phyloP scores from a whole-genome alignment of 192 early-diverging fungal genomes.

The Entophlyctis luteolus region DNA sequence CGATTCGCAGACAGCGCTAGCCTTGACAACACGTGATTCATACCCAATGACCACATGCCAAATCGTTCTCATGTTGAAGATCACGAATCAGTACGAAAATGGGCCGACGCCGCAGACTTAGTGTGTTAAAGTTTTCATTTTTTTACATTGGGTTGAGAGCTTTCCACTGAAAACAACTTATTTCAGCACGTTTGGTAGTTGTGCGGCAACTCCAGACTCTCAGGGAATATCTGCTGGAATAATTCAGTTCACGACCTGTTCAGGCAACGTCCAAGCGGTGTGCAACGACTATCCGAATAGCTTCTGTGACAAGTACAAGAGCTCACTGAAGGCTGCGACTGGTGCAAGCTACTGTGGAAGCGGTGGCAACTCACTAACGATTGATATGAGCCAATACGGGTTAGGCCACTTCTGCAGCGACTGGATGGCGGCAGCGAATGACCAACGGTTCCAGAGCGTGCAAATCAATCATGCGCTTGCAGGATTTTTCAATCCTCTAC shows the following conservation, averaged over 20 bases:
- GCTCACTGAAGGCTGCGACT: neutral
- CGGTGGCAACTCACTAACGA: neutral
- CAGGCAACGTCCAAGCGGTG: neutral
- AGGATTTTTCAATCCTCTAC: too few species aligned
- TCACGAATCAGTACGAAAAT: constrained; percentile 1
- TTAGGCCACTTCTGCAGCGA: constrained; percentile 13
- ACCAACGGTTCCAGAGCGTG: too few species aligned
- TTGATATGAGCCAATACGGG: neutral
- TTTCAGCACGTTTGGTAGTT: neutral
- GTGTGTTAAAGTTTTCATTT: neutral
- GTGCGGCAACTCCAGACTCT: neutral
- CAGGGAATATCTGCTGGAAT: neutral
- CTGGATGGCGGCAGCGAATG: constrained; percentile 5
- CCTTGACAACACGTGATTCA: neutral
- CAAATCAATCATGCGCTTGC: too few species aligned
- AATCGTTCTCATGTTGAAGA: constrained; percentile 17
- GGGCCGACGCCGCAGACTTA: neutral
- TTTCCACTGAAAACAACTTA: neutral
- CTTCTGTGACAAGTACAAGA: neutral
- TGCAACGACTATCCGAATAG: neutral
- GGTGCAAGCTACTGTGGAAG: neutral
- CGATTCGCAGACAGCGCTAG: too few species aligned
- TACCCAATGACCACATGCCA: constrained; percentile 12
- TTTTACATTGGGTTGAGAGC: neutral
- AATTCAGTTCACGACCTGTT: neutral